A percentile compares a stretch with the other conserved stretches of the same genome.
phyloP scores from a whole-genome alignment of 2,329 filamentous ascomycete genomes.

The Epichloe festucae region DNA sequence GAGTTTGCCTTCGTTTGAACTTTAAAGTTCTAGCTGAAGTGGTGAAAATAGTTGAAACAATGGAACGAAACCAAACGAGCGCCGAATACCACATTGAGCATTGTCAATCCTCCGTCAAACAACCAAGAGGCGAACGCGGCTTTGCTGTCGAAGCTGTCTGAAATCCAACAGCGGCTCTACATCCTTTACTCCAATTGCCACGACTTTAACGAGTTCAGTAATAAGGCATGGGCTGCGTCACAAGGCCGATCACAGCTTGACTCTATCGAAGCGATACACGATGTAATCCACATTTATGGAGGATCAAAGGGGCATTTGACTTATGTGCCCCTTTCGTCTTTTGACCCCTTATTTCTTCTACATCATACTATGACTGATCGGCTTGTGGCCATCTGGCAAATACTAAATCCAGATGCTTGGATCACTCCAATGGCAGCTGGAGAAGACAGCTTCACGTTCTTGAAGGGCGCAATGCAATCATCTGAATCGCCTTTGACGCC shows the following conservation, averaged over 20 bases:
- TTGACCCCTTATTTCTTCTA: conserved; percentile 68
- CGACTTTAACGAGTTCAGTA: conserved; percentile 57
- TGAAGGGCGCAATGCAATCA: conserved; percentile 39
- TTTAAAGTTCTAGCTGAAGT: neutral
- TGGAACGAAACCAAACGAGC: conserved; percentile 50
- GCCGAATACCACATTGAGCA: conserved; percentile 24
- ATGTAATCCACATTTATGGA: conserved; percentile 46
- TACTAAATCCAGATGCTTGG: conserved; percentile 55
- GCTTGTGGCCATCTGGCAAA: conserved; percentile 65
- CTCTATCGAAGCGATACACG: conserved; percentile 53
- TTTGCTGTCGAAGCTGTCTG: conserved; percentile 30
- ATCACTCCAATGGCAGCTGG: conserved; percentile 41
- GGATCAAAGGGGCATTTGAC: conserved; percentile 55
- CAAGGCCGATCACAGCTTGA: conserved; percentile 39
- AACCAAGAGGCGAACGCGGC: conserved; percentile 41
- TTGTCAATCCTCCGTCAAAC: conserved; percentile 33
- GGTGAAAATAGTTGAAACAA: conserved; percentile 33
- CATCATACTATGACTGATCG: conserved; percentile 69
- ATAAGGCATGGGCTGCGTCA: conserved; percentile 46
- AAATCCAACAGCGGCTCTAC: conserved; percentile 50
- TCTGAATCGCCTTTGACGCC: conserved; percentile 49
- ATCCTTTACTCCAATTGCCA: conserved; percentile 55
- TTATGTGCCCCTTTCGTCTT: conserved; percentile 58
- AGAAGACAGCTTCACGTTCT: conserved; percentile 49
- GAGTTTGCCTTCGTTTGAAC: conserved; percentile 16